Conservation (phyloP, 2,329 filamentous ascomycete species). For the Spiromastix sp. region DNA sequence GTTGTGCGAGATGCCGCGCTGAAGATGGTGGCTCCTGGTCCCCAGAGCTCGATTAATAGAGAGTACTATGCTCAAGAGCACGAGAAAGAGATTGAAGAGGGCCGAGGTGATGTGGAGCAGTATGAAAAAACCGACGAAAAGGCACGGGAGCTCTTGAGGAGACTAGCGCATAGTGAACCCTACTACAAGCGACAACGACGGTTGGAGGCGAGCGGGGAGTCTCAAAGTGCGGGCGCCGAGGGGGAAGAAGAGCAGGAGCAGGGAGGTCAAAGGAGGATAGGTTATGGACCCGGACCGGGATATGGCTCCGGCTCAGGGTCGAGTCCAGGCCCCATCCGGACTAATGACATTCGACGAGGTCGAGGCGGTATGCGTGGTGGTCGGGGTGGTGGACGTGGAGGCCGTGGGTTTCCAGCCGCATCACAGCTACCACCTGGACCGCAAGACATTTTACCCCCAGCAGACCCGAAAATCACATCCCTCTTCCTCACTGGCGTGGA, state of each 20-base stretch:
- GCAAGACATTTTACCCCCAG: slow-evolving; percentile 75
- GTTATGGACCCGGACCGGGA: slow-evolving; percentile 44
- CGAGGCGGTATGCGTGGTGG: slow-evolving; percentile 35
- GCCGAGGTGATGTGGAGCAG: slow-evolving; percentile 70
- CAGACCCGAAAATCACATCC: slow-evolving; percentile 78
- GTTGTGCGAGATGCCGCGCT: slow-evolving; percentile 90
- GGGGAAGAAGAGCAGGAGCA: slow-evolving; percentile 35
- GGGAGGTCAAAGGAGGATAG: slow-evolving; percentile 29
- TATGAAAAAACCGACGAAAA: slow-evolving; percentile 98
- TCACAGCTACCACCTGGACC: slow-evolving; percentile 69
- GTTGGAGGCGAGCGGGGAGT: slow-evolving; percentile 48
- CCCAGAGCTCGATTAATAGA: slow-evolving; percentile 82
- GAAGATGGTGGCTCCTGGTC: slow-evolving; percentile 94
- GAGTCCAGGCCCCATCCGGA: slow-evolving; percentile 70
- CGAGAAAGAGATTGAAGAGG: slow-evolving; percentile 89
- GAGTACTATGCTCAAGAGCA: slow-evolving; percentile 98
- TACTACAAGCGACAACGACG: slow-evolving; percentile 84
- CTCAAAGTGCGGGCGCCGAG: slow-evolving; percentile 20
- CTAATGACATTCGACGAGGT: slow-evolving; percentile 45
- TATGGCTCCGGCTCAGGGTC: slow-evolving; percentile 32
- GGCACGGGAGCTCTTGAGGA: slow-evolving; percentile 72
- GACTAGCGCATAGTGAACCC: slow-evolving; percentile 83
- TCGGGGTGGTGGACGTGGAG: slow-evolving; percentile 38
- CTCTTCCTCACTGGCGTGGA: slow-evolving; percentile 93
- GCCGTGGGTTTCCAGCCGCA: slow-evolving; percentile 56